Base-by-base conservation (phyloP, 306 rosid species). In the Vicia villosa region DNA sequence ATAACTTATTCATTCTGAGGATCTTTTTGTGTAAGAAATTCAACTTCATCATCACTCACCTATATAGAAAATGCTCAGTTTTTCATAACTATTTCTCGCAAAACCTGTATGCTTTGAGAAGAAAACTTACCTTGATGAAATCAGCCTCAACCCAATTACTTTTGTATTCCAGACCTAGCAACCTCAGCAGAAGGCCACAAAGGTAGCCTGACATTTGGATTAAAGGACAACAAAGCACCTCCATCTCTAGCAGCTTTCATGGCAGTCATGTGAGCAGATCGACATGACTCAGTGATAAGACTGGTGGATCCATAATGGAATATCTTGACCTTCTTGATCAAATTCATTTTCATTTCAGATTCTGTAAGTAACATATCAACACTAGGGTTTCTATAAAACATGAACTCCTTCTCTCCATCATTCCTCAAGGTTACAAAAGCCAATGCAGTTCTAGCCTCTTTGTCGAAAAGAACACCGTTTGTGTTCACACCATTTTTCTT, bases 321-420 rank as follows among this genome's bases (percentile, higher is more conserved):
- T 40, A 87, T 81, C 81, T 79, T 88, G 32, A 82, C 71, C 69
- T 68, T 1, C 81, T 85, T 81, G 15, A 88, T 83, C 79, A 85
- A 54, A 69, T 47, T 74, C 66, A 69, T 56, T 1, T 88, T 83
- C 47, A 88, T 63, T 58, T 88, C 93, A 21, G 93, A 74, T 8
- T 85, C 88, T 57, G 34, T 69, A 11, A 87, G 75, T 46, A 87
- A 65, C 93, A 87, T 87, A 70, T 87, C 90, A 12, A 90, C 90
- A 77, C 93, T 87, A 1, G 93, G 93, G 13, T 88, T 88, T 26
- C 93, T 81, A 16, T 88, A 88, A 51, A 88, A 85, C 90, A 88
- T 85, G 82, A 88, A 88, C 74, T 88, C 93, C 66, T 90, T 88
- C 81, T 88, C 93, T 49, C 93, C 93, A 59, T 83, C 78, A 15